Evolutionary conservation across 441 rosid genomes (phyloP), one percentile per base, ranked within the genome.

Genomic region (Rhodomyrtus psidioides): DNA sequence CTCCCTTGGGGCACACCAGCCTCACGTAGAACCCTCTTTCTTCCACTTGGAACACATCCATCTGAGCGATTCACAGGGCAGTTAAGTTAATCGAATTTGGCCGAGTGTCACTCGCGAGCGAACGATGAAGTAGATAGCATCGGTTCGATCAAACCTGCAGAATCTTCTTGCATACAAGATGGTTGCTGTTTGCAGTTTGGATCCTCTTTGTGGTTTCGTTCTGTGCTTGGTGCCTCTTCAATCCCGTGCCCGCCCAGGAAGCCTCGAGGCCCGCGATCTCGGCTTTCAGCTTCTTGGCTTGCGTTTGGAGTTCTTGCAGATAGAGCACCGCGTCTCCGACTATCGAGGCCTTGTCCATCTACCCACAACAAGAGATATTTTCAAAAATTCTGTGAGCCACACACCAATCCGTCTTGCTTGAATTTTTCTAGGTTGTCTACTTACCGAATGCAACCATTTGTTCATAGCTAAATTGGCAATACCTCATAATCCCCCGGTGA

Each of bases 261-360:
- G 94, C 91, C 91, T 94, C 96, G 12, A 96, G 96, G 14, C 90
- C 89, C 9, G 90, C 90, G 49, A 95, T 93, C 82, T 95, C 98
- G 30, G 94, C 85, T 90, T 93, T 92, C n/a, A 96, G 95, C 89
- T 91, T 93, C 90, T 86, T 93, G 10, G 94, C 96, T 88, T 93
- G 93, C 89, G 84, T 87, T 84, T 96, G 96, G 55, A 96, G 89
- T 28, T 95, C 94, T 92, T 95, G 96, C 86, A 94, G 92, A 86
- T 95, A 93, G 53, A 88, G 84, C 65, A 93, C 94, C 0, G 98
- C 96, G 82, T 96, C 99, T 87, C 98, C 98, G n/a, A 95, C 91
- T 16, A 96, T 95, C 9, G 98, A 95, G 30, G 97, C 95, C 93
- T 96, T 95, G 86, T 96, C 99, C 99, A 96, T 96, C 98, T 96